Base-by-base conservation (phyloP, 176 grass and related monocot species). In the Microstegium vimineum region DNA sequence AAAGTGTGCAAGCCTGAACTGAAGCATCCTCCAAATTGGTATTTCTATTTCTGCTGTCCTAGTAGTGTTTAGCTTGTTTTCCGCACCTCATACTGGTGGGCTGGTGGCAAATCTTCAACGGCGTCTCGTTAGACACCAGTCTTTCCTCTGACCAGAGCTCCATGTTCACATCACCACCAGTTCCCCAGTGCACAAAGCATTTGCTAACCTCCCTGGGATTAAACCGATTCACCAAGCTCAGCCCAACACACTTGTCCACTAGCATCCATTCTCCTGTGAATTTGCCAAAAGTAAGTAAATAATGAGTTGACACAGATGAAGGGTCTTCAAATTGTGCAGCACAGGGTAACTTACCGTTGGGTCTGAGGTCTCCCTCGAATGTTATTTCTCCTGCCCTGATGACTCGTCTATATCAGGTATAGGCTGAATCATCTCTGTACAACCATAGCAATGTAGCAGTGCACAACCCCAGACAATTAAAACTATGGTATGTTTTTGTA, bases 111-210 rank as follows among this genome's bases (percentile, higher is more conserved):
- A 97, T 92, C 47, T 35, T 86, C 81, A 97, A 43, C 8, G 94
- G 90, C 3, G 68, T 92, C 17, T 90, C 86, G 31, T 89, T 72
- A 4, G 92, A 97, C 37, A 97, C 92, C 18, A 92, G 88, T 34
- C 92, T 91, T 77, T 94, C 92, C 37, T 94, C 94, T 16, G 92
- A 92, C 94, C 94, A 94, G 54, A 97, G 80, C 78, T 94, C 94
- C 84, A 97, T 83, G 78, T 97, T 97, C 73, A 94, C 60, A 74
- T 81, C 62, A 47, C 90, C 87, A 5, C 90, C 87, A 5, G 92
- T 79, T 73, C 94, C 94, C 92, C 94, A 97, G 59, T 90, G 83
- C 64, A 97, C 85, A 78, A 89, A 18, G 68, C 94, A 94, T 89
- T 91, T 97, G 52, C 81, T 84, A 57, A 94, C 90, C 77, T 92